These are phyloP conservation scores for Taphrina pruni DNA, from an alignment of 1,139 yeast species.

Conservation along the genomic window DNA sequence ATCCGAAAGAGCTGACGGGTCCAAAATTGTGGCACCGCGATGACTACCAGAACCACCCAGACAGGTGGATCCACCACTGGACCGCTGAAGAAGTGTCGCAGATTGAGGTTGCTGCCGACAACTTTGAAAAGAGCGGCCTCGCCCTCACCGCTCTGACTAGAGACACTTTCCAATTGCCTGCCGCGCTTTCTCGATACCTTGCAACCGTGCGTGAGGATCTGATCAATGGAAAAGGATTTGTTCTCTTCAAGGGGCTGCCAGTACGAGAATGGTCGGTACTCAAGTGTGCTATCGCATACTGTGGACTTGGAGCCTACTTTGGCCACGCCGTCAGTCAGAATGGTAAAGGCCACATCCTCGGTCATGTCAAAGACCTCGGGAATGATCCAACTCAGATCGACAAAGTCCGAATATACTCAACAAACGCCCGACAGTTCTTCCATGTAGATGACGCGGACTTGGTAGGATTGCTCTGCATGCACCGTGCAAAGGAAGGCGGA, in stretches of 20 bases:
- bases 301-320: conserved; percentile 30
- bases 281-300: conserved; percentile 18
- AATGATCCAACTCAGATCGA: conserved; percentile 34
- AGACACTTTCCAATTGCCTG: conserved; percentile 20
- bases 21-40: conserved; percentile 25
- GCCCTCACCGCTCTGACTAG: conserved; percentile 14
- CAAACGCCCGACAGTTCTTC: conserved; percentile 34
- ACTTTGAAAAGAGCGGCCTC: conserved; percentile 25
- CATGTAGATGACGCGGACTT: conserved; percentile 30
- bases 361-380: conserved; percentile 32
- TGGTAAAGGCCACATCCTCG: conserved; percentile 32
- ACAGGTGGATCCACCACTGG: conserved; percentile 31
- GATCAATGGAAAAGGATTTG: conserved; percentile 30
- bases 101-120: conserved; percentile 25
- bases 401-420: conserved; percentile 35
- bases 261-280: conserved; percentile 26
- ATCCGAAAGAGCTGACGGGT: conserved; percentile 24
- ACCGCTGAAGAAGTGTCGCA: conserved; percentile 20
- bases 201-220: conserved; percentile 21
- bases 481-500: conserved; percentile 32
- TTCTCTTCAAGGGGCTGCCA: conserved; percentile 33
- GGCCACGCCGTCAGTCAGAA: conserved; percentile 34
- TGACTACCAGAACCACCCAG: conserved; percentile 25
- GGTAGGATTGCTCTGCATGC: conserved; percentile 35
- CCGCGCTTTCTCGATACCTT: conserved; percentile 4